Percentiles rank a stretch among this genome's conserved stretches.
Evolutionary conservation across 1,284 basidiomycete genomes (phyloP).

Genomic region (Ustilago shanxiensis): DNA sequence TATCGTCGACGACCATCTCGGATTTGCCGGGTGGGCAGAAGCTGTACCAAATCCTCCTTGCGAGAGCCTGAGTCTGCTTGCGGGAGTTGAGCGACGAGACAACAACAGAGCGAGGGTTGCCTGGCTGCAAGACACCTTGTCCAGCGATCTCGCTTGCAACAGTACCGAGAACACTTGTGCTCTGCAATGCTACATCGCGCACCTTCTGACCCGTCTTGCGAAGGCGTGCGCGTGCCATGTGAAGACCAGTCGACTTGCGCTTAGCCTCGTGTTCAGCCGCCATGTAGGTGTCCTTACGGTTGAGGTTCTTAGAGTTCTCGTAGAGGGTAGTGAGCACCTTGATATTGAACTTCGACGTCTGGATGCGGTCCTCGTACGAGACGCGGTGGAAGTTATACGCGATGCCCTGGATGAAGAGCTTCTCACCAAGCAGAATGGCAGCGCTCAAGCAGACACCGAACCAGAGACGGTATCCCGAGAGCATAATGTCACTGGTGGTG

Average conservation of each 20-base stretch:
- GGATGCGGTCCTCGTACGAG: slow-evolving; percentile 87
- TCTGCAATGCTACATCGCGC: slow-evolving; percentile 71
- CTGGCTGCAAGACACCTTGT: slow-evolving; percentile 75
- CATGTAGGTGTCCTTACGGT: slow-evolving; percentile 50
- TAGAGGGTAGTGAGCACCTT: slow-evolving; percentile 82
- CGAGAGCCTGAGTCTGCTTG: slow-evolving; percentile 87
- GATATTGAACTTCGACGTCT: slow-evolving; percentile 85
- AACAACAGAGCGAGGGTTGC: slow-evolving; percentile 70
- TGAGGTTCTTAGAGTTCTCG: slow-evolving; percentile 75
- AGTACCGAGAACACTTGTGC: slow-evolving; percentile 69
- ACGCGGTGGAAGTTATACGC: slow-evolving; percentile 83
- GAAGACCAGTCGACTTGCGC: slow-evolving; percentile 45
- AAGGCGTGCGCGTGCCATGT: slow-evolving; percentile 29
- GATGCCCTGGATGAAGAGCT: slow-evolving; percentile 82
- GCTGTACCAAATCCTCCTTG: slow-evolving; percentile 87
- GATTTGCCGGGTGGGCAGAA: slow-evolving; percentile 75
- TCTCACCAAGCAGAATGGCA: slow-evolving; percentile 82
- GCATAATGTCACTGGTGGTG: slow-evolving; percentile 70
- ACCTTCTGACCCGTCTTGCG: slow-evolving; percentile 49
- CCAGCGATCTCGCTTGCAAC: slow-evolving; percentile 75
- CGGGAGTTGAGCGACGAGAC: slow-evolving; percentile 49
- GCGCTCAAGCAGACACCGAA: slow-evolving; percentile 83
- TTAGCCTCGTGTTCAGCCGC: slow-evolving; percentile 51
- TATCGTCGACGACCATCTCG: slow-evolving; percentile 77
- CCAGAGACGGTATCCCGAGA: slow-evolving; percentile 54